Conservation (phyloP, 2,329 filamentous ascomycete genomes). For the Xylaria sp. region DNA sequence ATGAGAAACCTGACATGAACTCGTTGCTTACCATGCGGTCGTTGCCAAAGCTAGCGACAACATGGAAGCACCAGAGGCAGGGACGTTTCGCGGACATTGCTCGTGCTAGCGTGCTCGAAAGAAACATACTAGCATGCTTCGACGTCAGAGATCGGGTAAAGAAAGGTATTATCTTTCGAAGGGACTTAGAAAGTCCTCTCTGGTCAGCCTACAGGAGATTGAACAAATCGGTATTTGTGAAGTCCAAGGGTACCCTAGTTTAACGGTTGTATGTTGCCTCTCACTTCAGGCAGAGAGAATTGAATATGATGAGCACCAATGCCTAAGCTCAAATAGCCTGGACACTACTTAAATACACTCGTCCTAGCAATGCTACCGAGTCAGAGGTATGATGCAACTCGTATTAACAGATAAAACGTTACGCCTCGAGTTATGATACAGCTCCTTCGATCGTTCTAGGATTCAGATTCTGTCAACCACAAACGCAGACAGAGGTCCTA, state of each 20-base stretch:
- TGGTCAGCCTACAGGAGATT: background rate
- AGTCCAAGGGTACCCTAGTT: background rate
- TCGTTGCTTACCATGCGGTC: too few species aligned
- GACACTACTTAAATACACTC: too few species aligned
- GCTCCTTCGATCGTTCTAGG: background rate
- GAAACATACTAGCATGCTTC: background rate
- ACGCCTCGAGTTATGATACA: background rate
- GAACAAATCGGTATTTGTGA: background rate
- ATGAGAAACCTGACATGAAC: background rate
- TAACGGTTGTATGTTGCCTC: background rate
- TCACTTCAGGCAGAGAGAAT: background rate
- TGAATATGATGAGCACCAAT: background rate
- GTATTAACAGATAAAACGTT: conserved; percentile 20
- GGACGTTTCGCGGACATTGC: too few species aligned
- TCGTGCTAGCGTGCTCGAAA: background rate
- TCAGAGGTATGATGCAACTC: background rate
- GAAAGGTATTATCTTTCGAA: background rate
- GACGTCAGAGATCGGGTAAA: background rate
- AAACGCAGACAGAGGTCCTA: background rate
- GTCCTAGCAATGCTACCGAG: too few species aligned
- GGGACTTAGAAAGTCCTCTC: background rate
- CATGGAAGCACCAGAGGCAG: too few species aligned
- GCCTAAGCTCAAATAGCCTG: too few species aligned
- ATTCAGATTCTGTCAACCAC: background rate
- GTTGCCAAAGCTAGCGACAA: too few species aligned